Evolutionary conservation across 345 rosid species (phyloP), one percentile per base, ranked within the genome.

Genomic region (Fremontodendron californicum): DNA sequence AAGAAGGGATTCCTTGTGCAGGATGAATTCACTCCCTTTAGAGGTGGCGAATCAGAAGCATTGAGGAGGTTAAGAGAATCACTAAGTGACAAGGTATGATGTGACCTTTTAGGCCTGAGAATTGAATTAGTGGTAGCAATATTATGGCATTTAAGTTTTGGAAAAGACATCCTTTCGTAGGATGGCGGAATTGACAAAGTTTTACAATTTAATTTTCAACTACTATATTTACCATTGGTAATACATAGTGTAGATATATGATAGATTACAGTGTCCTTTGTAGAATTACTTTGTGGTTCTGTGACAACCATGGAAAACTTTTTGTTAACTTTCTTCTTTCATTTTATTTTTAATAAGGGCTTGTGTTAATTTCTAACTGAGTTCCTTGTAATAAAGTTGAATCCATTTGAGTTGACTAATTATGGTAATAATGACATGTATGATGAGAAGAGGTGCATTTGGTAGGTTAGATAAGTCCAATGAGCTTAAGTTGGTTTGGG

Each of bases 41-140:
- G 79, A 85, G 99, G 99, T 16, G 98, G 99, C 63, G 99, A 95
- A 83, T 85, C 92, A 11, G 93, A 88, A 83, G 98, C 94, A 16
- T 81, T 95, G 83, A 86, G 75, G 77, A 88, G 92, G 76, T 74
- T 95, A 86, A 84, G 55, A 63, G 92, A 89, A 82, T 87, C 92
- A 37, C 82, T 92, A 45, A 77, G 82, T 74, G 80, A 92, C 81
- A 84, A 93, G 93, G 98, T 93, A 72, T 71, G 78, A 27, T 68
- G n/a, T 71, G 15, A 33, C 45, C 16, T 67, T n/a, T 67, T 12
- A 29, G 52, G 40, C 15, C 37, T 6, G 31, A 33, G 49, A 23
- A 76, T 39, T 9, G 70, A 43, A 9, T 46, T 76, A 15, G 18
- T 52, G 9, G 31, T 33, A 13, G 57, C 45, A 71, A 71, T 51